Base-by-base conservation (phyloP, 179 eudicot genomes). In the Heliamphora pulchella region DNA sequence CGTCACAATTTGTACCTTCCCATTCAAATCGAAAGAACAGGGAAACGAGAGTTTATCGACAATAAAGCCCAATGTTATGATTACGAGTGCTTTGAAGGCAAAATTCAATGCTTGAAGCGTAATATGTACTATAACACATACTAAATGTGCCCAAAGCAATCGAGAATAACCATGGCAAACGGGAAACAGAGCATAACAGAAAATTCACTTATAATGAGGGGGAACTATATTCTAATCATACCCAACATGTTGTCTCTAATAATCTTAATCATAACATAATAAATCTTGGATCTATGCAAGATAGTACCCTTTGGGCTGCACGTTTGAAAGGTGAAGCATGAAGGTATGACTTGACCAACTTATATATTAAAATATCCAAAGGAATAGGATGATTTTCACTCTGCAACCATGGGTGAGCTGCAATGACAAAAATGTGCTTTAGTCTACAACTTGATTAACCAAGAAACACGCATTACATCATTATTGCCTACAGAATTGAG, bases 391-490 rank as follows among this genome's bases (percentile, higher is more conserved):
- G 88, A 75, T 85, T 91, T 83, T 92, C 92, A 72, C 87, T 90
- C 66, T 91, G 85, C 86, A 94, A 86, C 98, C 98, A 94, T 55
- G 98, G 97, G 86, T 94, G 98, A 83, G 96, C 98, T 94, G 97
- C 84, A 86, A 81, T 74, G 78, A 46, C 31, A 76, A 80, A 65
- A 55, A 39, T 73, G 44, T 78, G 43, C 71, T 77, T 80, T 51
- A 84, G 80, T 47, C 4, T 78, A 65, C 15, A 51, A n/a, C 41
- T 3, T n/a, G 0, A 22, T 2, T n/a, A 73, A 73, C 31, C 63
- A 73, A 55, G 0, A 73, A 13, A 10, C 50, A 31, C 41, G 8
- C 14, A 55, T 55, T 74, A 20, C 77, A 39, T 3, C 61, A 74
- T 39, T 4, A 55, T 50, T 17, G 0, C 47, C 3, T 3, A 41